Conservation (phyloP, 208 protist species). For the Trichomonas tenax region DNA sequence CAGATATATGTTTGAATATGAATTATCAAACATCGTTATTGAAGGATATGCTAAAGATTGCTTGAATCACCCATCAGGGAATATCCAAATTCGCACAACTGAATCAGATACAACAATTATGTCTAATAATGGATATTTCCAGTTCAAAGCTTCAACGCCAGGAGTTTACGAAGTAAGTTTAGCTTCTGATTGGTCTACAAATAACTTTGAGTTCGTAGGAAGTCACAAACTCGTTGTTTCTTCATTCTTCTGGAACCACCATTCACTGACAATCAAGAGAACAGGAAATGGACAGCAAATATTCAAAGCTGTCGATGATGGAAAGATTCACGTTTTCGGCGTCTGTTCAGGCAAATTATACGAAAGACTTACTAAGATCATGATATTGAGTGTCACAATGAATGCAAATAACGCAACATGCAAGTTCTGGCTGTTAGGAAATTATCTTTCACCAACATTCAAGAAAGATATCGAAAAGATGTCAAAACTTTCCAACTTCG, state of each 20-base stretch:
- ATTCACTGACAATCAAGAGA: background rate
- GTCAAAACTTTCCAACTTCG: conserved; percentile 65
- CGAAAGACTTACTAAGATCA: conserved; percentile 20
- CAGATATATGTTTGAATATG: background rate
- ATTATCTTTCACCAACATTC: conserved; percentile 86
- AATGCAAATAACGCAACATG: conserved; percentile 46
- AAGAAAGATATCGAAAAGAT: conserved; percentile 59
- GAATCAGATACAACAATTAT: conserved; percentile 14
- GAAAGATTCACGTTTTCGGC: background rate
- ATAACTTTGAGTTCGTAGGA: background rate
- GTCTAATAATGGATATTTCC: background rate
- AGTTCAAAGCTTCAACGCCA: background rate
- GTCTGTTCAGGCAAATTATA: conserved; percentile 9
- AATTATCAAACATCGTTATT: background rate
- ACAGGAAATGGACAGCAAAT: background rate
- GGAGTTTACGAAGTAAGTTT: background rate
- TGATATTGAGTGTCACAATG: background rate
- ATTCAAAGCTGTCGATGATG: background rate
- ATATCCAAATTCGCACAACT: background rate
- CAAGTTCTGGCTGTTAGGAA: conserved; percentile 96
- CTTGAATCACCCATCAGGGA: background rate
- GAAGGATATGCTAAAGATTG: background rate
- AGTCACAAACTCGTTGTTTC: background rate
- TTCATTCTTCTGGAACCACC: background rate
- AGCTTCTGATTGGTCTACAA: background rate